Evolutionary conservation across 345 rosid genomes (phyloP).

Genomic region (Gossypium rotundifolium): DNA sequence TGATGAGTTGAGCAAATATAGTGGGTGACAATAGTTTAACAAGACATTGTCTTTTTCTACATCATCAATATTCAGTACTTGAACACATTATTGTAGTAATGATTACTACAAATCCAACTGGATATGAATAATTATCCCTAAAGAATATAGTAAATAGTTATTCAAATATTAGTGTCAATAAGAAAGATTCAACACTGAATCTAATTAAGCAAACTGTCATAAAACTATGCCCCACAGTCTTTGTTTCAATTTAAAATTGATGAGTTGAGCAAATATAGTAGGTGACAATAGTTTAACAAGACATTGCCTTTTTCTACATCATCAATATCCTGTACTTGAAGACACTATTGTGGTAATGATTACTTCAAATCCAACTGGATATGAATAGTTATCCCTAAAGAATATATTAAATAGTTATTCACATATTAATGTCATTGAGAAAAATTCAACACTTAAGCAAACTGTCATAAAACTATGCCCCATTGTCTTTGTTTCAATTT

Average conservation of each 20-base stretch:
- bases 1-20: conserved; percentile 9
- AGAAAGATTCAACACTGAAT: neutral
- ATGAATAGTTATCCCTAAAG: neutral
- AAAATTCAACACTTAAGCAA: neutral
- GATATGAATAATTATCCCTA: neutral
- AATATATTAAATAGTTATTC: neutral
- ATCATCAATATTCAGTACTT: neutral
- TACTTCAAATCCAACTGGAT: neutral
- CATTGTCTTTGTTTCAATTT: neutral
- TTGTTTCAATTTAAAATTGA: neutral
- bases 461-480: neutral
- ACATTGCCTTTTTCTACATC: neutral
- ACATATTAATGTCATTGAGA: neutral
- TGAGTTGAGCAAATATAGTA: neutral
- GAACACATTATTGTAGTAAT: neutral
- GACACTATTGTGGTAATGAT: neutral
- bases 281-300: neutral
- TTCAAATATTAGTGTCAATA: neutral
- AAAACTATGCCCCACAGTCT: conserved; percentile 7
- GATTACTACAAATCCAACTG: neutral
- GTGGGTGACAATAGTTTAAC: neutral
- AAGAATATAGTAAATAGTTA: neutral
- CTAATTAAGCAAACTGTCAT: neutral
- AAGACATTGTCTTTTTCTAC: neutral
- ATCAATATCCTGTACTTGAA: neutral